Conservation (phyloP, 2,329 filamentous ascomycete genomes). For the Aurifilum marmelostoma region DNA sequence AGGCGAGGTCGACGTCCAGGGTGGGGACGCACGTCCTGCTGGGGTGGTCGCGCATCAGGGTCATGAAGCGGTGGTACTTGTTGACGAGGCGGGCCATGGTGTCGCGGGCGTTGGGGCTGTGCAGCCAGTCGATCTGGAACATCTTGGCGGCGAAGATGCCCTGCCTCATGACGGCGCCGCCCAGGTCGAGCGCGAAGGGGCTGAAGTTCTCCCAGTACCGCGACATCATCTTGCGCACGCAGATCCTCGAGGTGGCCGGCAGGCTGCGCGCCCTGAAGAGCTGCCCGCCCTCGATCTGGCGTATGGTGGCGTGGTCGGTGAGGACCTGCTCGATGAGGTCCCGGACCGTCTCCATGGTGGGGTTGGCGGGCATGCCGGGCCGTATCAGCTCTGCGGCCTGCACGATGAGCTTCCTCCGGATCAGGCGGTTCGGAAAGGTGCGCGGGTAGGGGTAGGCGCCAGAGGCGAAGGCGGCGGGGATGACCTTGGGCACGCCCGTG, state of each 20-base stretch:
- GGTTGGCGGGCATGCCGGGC: constrained; percentile 34
- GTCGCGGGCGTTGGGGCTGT: constrained; percentile 64
- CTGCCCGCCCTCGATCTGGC: constrained; percentile 42
- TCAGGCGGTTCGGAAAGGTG: constrained; percentile 61
- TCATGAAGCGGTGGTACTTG: constrained; percentile 69
- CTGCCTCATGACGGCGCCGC: constrained; percentile 68
- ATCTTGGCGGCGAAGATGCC: constrained; percentile 73
- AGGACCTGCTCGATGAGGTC: constrained; percentile 53
- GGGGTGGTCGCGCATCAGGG: constrained; percentile 56
- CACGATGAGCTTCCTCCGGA: constrained; percentile 50
- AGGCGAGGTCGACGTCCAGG: constrained; percentile 73
- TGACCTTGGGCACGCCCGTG: constrained; percentile 52
- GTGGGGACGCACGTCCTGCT: constrained; percentile 65
- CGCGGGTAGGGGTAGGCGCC: constrained; percentile 37
- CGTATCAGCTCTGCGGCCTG: constrained; percentile 47
- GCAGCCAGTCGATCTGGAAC: constrained; percentile 75
- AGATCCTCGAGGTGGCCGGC: constrained; percentile 41
- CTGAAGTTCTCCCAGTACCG: constrained; percentile 72
- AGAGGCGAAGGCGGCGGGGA: constrained; percentile 31
- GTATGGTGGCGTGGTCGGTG: constrained; percentile 41
- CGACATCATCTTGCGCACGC: constrained; percentile 69
- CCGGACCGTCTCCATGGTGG: constrained; percentile 56
- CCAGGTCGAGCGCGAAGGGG: constrained; percentile 65
- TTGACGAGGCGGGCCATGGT: constrained; percentile 67
- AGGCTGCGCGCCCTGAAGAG: constrained; percentile 30